Base-by-base conservation (phyloP, 148 eudicot genomes). In the Cornus controversa region DNA sequence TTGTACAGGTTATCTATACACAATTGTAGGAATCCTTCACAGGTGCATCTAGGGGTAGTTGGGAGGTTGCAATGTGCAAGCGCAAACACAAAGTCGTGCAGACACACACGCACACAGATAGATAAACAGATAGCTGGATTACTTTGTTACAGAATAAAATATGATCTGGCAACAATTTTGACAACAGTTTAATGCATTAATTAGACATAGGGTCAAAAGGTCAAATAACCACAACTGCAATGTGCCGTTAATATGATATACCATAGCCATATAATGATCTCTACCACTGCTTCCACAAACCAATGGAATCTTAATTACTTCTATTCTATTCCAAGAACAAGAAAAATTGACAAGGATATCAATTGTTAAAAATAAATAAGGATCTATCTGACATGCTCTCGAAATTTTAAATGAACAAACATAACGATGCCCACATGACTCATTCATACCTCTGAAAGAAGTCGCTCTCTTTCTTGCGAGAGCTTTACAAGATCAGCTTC, bases 381-480 rank as follows among this genome's bases (percentile, higher is more conserved):
- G n/a, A n/a, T n/a, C n/a, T n/a, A n/a, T n/a, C n/a, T n/a, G n/a
- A n/a, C n/a, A n/a, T 23, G 42, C 8, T 24, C 65, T 9, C 45
- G 27, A 28, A 45, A 63, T 16, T 36, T 36, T 26, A 16, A n/a
- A 42, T 16, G n/a, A 8, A 57, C 24, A n/a, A 29, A 76, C 0
- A 25, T 45, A 54, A 29, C 31, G 28, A 37, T n/a, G 24, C 25
- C 60, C 66, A 14, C 22, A 75, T 45, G 25, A 40, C 37, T 16
- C 28, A 74, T 26, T 67, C 80, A 67, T 89, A 96, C 99, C 97
- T 96, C 99, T 27, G 98, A 89, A 60, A 88, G 88, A 84, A 96
- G 92, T 69, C 90, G 84, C 45, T 96, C 99, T 82, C 97, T 86
- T 82, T 96, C 97, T 78, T 88, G 89, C 57, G 88, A 76, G 53